These are phyloP conservation scores for Camellia sinensis DNA, from an alignment of 148 eudicot species.

Conservation along the genomic window DNA sequence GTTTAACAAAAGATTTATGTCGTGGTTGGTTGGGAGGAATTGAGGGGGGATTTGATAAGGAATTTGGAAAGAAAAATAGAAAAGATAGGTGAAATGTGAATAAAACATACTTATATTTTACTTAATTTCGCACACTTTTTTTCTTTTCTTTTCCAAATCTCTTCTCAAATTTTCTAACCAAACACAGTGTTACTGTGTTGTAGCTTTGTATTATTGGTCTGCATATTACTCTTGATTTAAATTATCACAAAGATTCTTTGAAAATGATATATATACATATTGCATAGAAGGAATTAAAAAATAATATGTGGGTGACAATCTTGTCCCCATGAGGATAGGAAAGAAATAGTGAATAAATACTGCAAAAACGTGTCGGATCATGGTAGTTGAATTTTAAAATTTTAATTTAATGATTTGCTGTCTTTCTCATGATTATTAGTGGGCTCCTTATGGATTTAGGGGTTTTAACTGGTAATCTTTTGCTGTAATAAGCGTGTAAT, in stretches of 20 bases:
- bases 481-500: too few relatives aligned
- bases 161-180: too few relatives aligned
- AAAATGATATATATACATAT: constrained; percentile 21
- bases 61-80: too few relatives aligned
- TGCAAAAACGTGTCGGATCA: constrained; percentile 3
- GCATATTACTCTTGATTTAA: constrained; percentile 17
- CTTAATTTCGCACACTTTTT: too few relatives aligned
- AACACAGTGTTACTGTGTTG: too few relatives aligned
- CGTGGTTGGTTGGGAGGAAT: too few relatives aligned
- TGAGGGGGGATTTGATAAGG: too few relatives aligned
- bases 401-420: neutral
- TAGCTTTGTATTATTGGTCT: constrained; percentile 38
- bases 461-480: too few relatives aligned
- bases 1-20: constrained; percentile 15
- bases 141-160: too few relatives aligned
- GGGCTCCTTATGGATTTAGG: too few relatives aligned
- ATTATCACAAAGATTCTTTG: constrained; percentile 40
- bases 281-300: constrained; percentile 27
- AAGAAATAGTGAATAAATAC: neutral
- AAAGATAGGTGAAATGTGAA: too few relatives aligned
- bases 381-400: neutral
- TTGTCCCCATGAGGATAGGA: neutral
- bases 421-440: neutral
- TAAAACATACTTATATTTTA: too few relatives aligned
- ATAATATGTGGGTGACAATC: neutral